phyloP scores from a whole-genome alignment of 2,329 filamentous ascomycete species.

The Curvularia eragrostidis region DNA sequence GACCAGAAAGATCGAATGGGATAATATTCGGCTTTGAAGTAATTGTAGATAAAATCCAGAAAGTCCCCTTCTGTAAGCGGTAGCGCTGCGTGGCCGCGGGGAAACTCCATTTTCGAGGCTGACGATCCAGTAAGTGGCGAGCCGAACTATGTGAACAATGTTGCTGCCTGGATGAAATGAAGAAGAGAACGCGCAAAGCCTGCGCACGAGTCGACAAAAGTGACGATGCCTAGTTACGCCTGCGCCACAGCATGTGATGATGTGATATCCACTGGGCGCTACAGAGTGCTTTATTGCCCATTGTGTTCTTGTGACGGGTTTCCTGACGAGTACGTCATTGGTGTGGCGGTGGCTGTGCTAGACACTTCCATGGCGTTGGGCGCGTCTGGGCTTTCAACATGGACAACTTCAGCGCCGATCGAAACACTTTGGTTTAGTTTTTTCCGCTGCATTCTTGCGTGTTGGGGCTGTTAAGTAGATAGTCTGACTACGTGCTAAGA shows the following conservation, averaged over 20 bases:
- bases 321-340: conserved; percentile 15
- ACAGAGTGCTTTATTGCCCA: neutral
- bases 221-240: conserved; percentile 27
- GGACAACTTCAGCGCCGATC: neutral
- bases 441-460: neutral
- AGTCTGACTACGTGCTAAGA: neutral
- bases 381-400: neutral
- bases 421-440: neutral
- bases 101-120: conserved; percentile 41
- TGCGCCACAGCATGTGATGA: conserved; percentile 41
- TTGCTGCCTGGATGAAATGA: conserved; percentile 40
- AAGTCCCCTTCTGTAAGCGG: conserved; percentile 45
- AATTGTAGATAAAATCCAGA: conserved; percentile 47
- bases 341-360: conserved; percentile 21
- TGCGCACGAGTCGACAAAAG: conserved; percentile 11
- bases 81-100: conserved; percentile 37
- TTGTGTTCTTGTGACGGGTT: conserved; percentile 12
- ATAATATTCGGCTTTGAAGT: conserved; percentile 49
- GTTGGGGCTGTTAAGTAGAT: neutral
- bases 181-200: conserved; percentile 28
- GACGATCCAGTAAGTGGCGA: conserved; percentile 16
- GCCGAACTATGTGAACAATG: conserved; percentile 23
- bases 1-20: conserved; percentile 48
- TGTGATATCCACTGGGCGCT: conserved; percentile 3
- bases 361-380: neutral